phyloP scores from a whole-genome alignment of 148 eudicot genomes.

The Vaccinium macrocarpon region DNA sequence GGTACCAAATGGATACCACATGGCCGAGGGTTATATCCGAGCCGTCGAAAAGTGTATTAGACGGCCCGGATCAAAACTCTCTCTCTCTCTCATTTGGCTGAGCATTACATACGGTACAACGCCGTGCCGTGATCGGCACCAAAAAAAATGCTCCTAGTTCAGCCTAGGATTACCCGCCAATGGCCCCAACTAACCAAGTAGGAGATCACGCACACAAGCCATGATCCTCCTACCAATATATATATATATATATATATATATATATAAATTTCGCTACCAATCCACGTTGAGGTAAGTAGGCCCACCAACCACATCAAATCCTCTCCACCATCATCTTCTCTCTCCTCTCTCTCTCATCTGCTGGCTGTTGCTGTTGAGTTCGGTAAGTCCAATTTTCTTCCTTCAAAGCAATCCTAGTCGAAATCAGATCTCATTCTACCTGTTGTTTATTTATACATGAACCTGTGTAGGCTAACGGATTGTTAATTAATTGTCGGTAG shows the following conservation, averaged over 20 bases:
- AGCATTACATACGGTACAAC: no score
- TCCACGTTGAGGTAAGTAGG: neutral
- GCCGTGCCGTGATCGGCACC: no score
- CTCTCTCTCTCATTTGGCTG: no score
- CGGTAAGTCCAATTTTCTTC: neutral
- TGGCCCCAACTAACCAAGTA: no score
- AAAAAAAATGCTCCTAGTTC: no score
- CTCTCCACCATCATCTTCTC: neutral
- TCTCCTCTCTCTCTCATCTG: neutral
- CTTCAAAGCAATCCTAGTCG: neutral
- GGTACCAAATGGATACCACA: no score
- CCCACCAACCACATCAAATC: neutral
- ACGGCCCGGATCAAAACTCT: no score
- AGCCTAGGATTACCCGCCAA: neutral
- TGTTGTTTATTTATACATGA: neutral
- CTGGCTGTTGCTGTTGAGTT: neutral
- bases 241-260: rapidly evolving
- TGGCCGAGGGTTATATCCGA: no score
- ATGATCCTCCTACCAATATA: neutral
- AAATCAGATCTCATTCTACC: neutral
- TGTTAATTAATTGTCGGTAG: neutral
- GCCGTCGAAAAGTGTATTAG: no score
- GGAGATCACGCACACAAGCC: neutral
- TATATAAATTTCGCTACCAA: neutral
- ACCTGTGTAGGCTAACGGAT: neutral